Base-by-base conservation (phyloP, 495 filamentous ascomycete genomes). In the Pseudevernia furfuracea region DNA sequence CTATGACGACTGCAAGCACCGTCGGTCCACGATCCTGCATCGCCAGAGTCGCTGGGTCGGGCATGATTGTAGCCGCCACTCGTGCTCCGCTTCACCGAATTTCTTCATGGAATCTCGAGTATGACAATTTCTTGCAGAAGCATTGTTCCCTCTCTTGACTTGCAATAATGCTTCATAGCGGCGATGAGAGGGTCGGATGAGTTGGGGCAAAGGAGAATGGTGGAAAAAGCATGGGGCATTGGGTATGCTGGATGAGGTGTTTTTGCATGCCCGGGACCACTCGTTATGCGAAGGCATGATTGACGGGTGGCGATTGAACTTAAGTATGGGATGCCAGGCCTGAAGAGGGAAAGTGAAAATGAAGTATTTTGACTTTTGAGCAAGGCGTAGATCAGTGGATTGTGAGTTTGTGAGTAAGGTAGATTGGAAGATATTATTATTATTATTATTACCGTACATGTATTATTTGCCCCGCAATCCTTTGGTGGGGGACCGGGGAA, bases 1-100 rank as follows among this genome's bases (percentile, higher is more conserved):
- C 79, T 11, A 86, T 83, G 25, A 89, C 91, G 64, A 94, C 89
- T 63, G 82, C 85, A 65, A 94, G 82, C 41, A 92, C 89, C 39
- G 81, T 76, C 37, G 83, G 81, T 56, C 84, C 84, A 63, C 87
- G 84, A 72, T 83, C 76, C 49, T 83, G 74, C 78, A 80, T 44
- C 12, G 53, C 34, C 43, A 66, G 30, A 6, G 38, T 61, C 25
- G 28, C 43, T 19, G 49, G 6, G 49, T 53, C 52, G 43, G 53
- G 59, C 67, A 68, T 66, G 46, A 41, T 32, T 59, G 56, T 49
- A 28, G 55, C 25, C 56, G 36, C n/a, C 56, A 25, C 48, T 43
- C 19, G 53, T 63, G 36, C 61, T 34, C 61, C 4, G 23, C 55
- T 58, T 28, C 61, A 34, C 28, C 19, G 34, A 1, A 23, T 19